Evolutionary conservation across 108 stramenopile genomes (phyloP).

Genomic region (Cyclotella cryptica): DNA sequence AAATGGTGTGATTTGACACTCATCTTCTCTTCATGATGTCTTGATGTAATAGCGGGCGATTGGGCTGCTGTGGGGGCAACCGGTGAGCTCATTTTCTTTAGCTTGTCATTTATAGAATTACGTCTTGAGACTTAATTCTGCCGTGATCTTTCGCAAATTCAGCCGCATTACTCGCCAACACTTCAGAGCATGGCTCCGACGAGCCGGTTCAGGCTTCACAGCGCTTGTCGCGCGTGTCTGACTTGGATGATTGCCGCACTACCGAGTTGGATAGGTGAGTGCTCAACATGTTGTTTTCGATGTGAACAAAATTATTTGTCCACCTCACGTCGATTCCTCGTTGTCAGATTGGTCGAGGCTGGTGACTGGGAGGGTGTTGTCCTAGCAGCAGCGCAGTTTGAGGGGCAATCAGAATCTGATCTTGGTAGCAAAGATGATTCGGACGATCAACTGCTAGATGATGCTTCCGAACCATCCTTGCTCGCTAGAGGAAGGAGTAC

Average conservation of each 20-base stretch:
- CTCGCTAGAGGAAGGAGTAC: conserved; percentile 17
- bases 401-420: conserved; percentile 19
- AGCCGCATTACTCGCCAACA: conserved; percentile 32
- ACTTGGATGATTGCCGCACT: conserved; percentile 6
- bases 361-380: conserved; percentile 62
- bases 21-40: no score
- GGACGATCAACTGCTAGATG: background rate
- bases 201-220: background rate
- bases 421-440: conserved; percentile 2
- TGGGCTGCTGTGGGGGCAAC: conserved; percentile 91
- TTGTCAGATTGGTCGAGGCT: conserved; percentile 33
- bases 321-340: background rate
- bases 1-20: background rate
- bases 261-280: conserved; percentile 30
- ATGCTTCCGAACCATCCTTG: conserved; percentile 21
- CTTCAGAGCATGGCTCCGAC: background rate
- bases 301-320: no score
- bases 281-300: background rate
- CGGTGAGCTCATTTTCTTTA: conserved; percentile 54
- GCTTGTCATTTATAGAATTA: no score
- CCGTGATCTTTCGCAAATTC: conserved; percentile 49
- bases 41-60: conserved; percentile 58
- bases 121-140: no score
- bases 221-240: conserved; percentile 2
- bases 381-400: conserved; percentile 51